Base-by-base conservation (phyloP, 768 basidiomycete genomes). In the Lactifluus echinatus region DNA sequence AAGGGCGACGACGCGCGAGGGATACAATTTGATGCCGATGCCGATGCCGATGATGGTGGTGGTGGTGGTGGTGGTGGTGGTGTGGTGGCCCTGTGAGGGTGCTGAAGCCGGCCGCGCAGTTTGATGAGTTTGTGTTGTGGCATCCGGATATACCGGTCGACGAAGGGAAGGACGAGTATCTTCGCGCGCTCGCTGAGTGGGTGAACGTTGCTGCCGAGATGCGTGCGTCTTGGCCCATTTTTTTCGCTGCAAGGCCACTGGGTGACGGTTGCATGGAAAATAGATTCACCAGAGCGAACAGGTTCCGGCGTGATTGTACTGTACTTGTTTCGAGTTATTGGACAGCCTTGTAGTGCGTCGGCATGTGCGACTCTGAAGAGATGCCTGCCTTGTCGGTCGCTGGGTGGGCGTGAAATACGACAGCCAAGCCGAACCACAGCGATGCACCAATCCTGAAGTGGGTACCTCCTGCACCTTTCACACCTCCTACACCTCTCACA, bases 121-220 rank as follows among this genome's bases (percentile, higher is more conserved):
- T 92, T 65, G 73, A 77, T 2, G 81, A 80, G 1, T 80, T 92
- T 61, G 78, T 79, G n/a, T 66, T 92, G 23, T 92, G 89, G 89
- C 75, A 82, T 56, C 78, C 84, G 4, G 90, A 92, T 68, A 76
- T 79, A 21, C 79, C 81, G 0, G 80, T 87, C 1, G 83, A 90
- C 59, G 82, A 82, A 50, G 79, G 76, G 3, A 75, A 71, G 39
- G 89, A 92, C 65, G 87, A 89, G 63, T 92, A 91, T 67, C 68
- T 77, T 45, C 75, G 86, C 15, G 72, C 84, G 2, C 65, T 92
- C 59, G 75, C 70, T 0, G 89, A 92, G 66, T 92, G 90, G 89
- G 80, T 80, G 37, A 72, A 62, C 21, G 70, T 91, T 26, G 77
- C 85, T 14, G 70, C 75, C 23, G 79, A 85, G 75, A 89, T 89